A percentile compares a stretch with the other conserved stretches of the same genome.
Evolutionary conservation across 331 rosid species (phyloP).

Genomic region (Dryas integrifolia): DNA sequence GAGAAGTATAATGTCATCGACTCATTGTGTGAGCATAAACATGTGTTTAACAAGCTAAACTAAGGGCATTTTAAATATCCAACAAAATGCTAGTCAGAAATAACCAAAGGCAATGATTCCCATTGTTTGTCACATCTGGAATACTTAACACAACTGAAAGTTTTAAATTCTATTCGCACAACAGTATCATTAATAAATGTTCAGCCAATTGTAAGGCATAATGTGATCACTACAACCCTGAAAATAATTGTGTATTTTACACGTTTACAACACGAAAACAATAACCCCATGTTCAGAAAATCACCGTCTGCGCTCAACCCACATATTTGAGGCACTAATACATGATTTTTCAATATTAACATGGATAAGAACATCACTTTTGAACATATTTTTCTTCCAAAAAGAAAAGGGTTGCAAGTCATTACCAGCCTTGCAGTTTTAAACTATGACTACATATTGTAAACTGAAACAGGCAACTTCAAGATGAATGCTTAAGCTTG

Average conservation of each 20-base stretch:
- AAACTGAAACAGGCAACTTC: not conserved
- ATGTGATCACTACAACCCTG: not conserved
- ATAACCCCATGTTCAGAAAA: not conserved
- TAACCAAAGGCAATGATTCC: too few species aligned
- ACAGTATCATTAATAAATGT: not conserved
- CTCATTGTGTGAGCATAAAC: too few species aligned
- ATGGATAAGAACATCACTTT: not conserved
- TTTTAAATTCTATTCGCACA: not conserved
- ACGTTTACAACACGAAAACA: constrained; percentile 7
- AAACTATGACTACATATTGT: not conserved
- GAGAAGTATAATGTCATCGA: too few species aligned
- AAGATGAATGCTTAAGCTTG: not conserved
- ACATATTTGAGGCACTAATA: too few species aligned
- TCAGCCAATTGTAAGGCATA: not conserved
- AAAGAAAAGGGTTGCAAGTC: not conserved
- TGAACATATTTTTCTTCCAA: not conserved
- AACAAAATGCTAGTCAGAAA: too few species aligned
- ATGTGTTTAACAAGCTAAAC: too few species aligned
- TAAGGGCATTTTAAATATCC: too few species aligned
- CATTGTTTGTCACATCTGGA: too few species aligned
- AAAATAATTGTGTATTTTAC: not conserved
- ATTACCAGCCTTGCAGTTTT: not conserved
- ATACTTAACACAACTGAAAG: too few species aligned
- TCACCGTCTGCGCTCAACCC: not conserved
- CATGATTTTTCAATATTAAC: too few species aligned